Conservation (phyloP, 2,329 filamentous ascomycete species). For the Alternaria novae-zelandiae region DNA sequence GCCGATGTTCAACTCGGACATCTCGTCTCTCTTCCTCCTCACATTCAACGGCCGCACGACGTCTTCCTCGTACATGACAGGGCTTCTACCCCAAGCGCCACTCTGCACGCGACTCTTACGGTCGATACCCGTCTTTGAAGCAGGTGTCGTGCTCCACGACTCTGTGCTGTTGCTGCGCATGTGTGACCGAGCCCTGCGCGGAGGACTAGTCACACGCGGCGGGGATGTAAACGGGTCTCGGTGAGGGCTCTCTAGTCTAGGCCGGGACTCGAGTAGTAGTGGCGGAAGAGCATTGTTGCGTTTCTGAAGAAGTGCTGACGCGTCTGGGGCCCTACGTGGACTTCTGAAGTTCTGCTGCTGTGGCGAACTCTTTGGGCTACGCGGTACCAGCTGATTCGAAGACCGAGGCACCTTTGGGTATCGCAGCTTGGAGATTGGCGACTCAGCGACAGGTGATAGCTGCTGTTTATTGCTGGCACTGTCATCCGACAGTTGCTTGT, state of each 20-base stretch:
- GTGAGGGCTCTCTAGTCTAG: slow-evolving; percentile 17
- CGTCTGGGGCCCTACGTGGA: slow-evolving; percentile 11
- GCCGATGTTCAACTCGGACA: slow-evolving; percentile 25
- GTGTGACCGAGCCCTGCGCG: slow-evolving; percentile 27
- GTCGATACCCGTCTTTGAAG: slow-evolving; percentile 21
- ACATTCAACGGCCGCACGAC: slow-evolving; percentile 38
- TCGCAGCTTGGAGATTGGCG: slow-evolving; percentile 52
- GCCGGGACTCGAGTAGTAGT: slow-evolving; percentile 43
- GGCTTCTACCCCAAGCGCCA: slow-evolving; percentile 34
- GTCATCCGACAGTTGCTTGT: slow-evolving; percentile 38
- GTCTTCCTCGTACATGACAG: slow-evolving; percentile 33
- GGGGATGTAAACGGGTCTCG: slow-evolving; percentile 34
- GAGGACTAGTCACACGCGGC: slow-evolving; percentile 23
- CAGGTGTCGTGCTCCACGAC: slow-evolving; percentile 27
- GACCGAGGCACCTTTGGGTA: slow-evolving; percentile 58
- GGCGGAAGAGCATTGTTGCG: slow-evolving; percentile 28
- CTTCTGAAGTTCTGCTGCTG: slow-evolving; percentile 13
- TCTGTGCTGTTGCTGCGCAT: slow-evolving; percentile 33
- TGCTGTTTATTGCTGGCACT: slow-evolving; percentile 17
- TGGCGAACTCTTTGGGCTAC: slow-evolving; percentile 36
- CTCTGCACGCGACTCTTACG: slow-evolving; percentile 33
- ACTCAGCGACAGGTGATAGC: slow-evolving; percentile 53
- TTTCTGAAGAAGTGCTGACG: slow-evolving; percentile 20
- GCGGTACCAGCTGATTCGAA: slow-evolving; percentile 54
- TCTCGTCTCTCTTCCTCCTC: slow-evolving; percentile 20